These are phyloP conservation scores for Russula vinacea DNA, from an alignment of 768 basidiomycete species.

Conservation along the genomic window DNA sequence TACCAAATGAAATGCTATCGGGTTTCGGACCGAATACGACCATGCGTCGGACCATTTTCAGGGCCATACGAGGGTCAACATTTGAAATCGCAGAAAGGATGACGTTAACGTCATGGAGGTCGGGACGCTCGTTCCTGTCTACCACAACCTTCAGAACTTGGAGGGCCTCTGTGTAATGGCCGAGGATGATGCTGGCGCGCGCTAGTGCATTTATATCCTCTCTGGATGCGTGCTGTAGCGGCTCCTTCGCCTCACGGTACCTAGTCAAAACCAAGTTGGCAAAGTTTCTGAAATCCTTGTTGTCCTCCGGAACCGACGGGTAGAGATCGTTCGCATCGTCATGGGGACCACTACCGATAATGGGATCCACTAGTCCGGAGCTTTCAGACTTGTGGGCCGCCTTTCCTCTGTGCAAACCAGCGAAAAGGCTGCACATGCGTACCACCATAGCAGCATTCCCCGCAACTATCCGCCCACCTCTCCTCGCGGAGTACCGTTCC, in stretches of 20 bases:
- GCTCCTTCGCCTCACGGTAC: slow-evolving; percentile 45
- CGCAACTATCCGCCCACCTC: slow-evolving; percentile 41
- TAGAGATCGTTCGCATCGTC: background rate
- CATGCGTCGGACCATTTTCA: slow-evolving; percentile 52
- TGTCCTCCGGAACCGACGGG: slow-evolving; percentile 6
- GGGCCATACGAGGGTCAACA: slow-evolving; percentile 47
- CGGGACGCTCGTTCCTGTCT: slow-evolving; percentile 51
- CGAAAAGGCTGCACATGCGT: slow-evolving; percentile 51
- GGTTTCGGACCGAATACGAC: slow-evolving; percentile 46
- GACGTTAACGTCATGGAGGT: slow-evolving; percentile 64
- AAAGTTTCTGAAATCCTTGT: slow-evolving; percentile 37
- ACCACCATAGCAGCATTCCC: slow-evolving; percentile 47
- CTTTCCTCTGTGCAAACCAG: slow-evolving; percentile 5
- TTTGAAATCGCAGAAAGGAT: slow-evolving; percentile 53
- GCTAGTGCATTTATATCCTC: slow-evolving; percentile 57
- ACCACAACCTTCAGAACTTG: slow-evolving; percentile 46
- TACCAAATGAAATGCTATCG: slow-evolving; percentile 55
- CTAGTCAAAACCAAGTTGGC: slow-evolving; percentile 44
- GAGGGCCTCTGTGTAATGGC: slow-evolving; percentile 47
- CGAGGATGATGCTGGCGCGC: slow-evolving; percentile 58
- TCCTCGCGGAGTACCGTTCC: slow-evolving; percentile 50
- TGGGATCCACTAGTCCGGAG: background rate
- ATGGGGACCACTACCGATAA: background rate
- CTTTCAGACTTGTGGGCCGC: background rate
- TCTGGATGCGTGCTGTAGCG: slow-evolving; percentile 49